Evolutionary conservation across 257 asterid species (phyloP), one percentile per base, ranked within the genome.

Genomic region (Schizonepeta tenuifolia): DNA sequence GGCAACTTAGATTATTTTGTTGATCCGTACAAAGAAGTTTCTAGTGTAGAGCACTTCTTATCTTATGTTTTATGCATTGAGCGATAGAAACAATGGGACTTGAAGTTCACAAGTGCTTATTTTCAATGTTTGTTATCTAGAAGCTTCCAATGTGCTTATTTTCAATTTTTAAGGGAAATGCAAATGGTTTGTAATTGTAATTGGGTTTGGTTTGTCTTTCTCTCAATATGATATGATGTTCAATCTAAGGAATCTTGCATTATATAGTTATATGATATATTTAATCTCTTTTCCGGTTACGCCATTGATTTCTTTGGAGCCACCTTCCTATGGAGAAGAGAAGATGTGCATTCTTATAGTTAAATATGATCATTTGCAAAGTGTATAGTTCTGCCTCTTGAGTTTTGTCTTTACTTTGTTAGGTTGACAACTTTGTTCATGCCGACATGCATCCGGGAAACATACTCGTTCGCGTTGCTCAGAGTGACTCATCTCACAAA

Each of bases 361-460:
- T 65, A 12, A 6, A 35, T 63, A 59, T 31, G 41, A 59, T 65
- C 50, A 51, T 54, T 50, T 53, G 50, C 75, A 44, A 60, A 15
- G 43, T 38, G 13, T n/a, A 60, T 56, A 35, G 35, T 76, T 60
- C 68, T 9, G 13, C 17, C 40, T 58, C 43, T 61, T 72, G 77
- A 75, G 35, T 13, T 51, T 21, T 53, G 58, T 70, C 67, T 70
- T 33, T 71, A 47, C 54, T 55, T 79, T 78, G 22, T 71, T 87
- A 88, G 96, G 96, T 90, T 35, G 96, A 90, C 86, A 90, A 90
- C 78, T 88, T 90, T 55, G 85, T 90, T 75, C 96, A 90, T 72
- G 96, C 96, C 14, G 96, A 90, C 73, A 86, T 90, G 96, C 96
- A 90, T 74, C 96, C 96, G 15, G 96, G 96, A 68, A 90, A 90